Base-by-base conservation (phyloP, 2,329 filamentous ascomycete species). In the Simplicillium aogashimaense region DNA sequence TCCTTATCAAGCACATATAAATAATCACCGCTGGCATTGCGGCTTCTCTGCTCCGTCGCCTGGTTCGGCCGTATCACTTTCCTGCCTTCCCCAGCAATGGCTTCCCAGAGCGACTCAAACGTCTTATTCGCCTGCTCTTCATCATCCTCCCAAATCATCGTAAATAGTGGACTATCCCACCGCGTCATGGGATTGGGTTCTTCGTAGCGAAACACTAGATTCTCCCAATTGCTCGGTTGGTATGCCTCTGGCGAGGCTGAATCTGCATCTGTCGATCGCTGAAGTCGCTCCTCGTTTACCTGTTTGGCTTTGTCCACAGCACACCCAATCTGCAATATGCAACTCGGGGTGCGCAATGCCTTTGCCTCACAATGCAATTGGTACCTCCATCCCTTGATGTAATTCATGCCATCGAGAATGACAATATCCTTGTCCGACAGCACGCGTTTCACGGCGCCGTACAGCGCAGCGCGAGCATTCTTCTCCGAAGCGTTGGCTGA, bases 361-460 rank as follows among this genome's bases (percentile, higher is more conserved):
- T 92, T 92, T 30, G 86, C 78, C 62, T 92, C 86, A 64, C 86
- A 90, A 59, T 82, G 83, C 16, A 94, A 67, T 66, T 94, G 86
- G 58, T 94, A 94, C 37, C 86, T 73, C 76, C 85, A 92, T 30
- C 86, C 86, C 60, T 92, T 92, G 64, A 94, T 94, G 62, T 92
- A 94, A 61, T 92, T 92, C 44, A 86, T 65, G 2, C 81, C 79
- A 56, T 94, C 86, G 13, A 87, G 75, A 36, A 94, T 76, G 39
- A 92, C 83, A 43, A 94, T 78, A 53, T 86, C 82, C 52, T 78
- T 77, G 42, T 78, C 74, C 44, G 74, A 78, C 25, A 94, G 69
- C 37, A 80, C 73, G 34, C 86, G 73, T 67, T 90, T 90, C 35
- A 90, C 81, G 44, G 86, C 84, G 44, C 75, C 86, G 57, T 84